Evolutionary conservation across 257 asterid species (phyloP).

Genomic region (Euphrasia confusa): DNA sequence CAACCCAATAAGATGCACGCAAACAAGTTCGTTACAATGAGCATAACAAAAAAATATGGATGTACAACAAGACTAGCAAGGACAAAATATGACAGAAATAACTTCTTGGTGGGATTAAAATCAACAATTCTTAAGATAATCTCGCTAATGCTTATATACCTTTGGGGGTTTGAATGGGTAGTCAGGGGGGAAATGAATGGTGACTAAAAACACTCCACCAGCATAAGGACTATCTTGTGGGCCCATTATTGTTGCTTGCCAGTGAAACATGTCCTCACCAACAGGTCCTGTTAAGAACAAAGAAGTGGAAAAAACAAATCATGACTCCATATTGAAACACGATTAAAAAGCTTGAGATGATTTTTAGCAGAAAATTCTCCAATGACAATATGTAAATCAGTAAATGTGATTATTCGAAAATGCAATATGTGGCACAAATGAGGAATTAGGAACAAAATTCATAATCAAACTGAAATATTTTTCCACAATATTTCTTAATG

Average conservation of each 20-base stretch:
- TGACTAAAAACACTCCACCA: slow-evolving; percentile 69
- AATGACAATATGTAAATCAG: background rate
- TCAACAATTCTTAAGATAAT: background rate
- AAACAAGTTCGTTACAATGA: background rate
- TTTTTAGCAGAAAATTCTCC: background rate
- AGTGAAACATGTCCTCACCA: slow-evolving; percentile 81
- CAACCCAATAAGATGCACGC: slow-evolving; percentile 10
- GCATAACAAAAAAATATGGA: no score
- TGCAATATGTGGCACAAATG: background rate
- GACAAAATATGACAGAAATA: background rate
- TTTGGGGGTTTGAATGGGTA: slow-evolving; percentile 78
- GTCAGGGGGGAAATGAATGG: slow-evolving; percentile 75
- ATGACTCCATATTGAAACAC: slow-evolving; percentile 6
- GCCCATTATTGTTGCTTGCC: slow-evolving; percentile 88
- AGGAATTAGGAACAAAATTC: slow-evolving; percentile 5
- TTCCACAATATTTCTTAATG: background rate
- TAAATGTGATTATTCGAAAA: background rate
- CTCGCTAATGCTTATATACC: slow-evolving; percentile 30
- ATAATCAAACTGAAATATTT: background rate
- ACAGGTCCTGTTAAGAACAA: slow-evolving; percentile 53
- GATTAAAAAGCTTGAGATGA: background rate
- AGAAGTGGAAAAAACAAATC: background rate
- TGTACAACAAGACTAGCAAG: background rate
- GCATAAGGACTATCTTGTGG: slow-evolving; percentile 76
- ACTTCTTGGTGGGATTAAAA: background rate